Percentiles rank a stretch among this genome's conserved stretches.
Evolutionary conservation across 225 moss, liverwort and hornwort species (phyloP).

Genomic region (Thuidium tamariscinum): DNA sequence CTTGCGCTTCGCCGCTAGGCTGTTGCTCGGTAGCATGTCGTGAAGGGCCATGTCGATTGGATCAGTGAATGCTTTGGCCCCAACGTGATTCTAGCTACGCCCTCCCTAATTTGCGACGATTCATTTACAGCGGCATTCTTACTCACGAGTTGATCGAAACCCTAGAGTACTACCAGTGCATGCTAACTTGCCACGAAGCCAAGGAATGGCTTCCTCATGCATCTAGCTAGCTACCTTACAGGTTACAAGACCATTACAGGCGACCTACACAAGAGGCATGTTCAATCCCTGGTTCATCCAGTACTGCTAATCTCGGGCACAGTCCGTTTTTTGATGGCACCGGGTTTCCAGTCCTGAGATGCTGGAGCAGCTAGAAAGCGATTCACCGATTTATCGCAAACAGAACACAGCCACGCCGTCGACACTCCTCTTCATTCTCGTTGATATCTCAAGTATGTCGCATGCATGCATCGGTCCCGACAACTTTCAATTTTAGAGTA

Average conservation of each 20-base stretch:
- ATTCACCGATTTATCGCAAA: background rate
- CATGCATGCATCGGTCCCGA: background rate
- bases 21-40: slow-evolving; percentile 18
- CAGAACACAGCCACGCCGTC: background rate
- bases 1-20: slow-evolving; percentile 24
- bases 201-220: background rate
- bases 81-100: background rate
- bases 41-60: slow-evolving; percentile 22
- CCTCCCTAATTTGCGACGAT: background rate
- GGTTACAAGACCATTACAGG: background rate
- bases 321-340: background rate
- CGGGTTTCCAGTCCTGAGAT: background rate
- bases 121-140: background rate
- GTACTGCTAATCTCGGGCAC: background rate
- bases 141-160: background rate
- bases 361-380: background rate
- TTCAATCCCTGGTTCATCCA: background rate
- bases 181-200: background rate
- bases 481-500: background rate
- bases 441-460: background rate
- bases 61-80: background rate
- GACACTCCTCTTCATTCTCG: background rate
- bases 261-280: background rate
- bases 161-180: background rate
- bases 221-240: background rate